A percentile compares a stretch with the other conserved stretches of the same genome.
Conservation (phyloP, 2,329 filamentous ascomycete genomes). For the Fusarium neocosmosporiellum region DNA sequence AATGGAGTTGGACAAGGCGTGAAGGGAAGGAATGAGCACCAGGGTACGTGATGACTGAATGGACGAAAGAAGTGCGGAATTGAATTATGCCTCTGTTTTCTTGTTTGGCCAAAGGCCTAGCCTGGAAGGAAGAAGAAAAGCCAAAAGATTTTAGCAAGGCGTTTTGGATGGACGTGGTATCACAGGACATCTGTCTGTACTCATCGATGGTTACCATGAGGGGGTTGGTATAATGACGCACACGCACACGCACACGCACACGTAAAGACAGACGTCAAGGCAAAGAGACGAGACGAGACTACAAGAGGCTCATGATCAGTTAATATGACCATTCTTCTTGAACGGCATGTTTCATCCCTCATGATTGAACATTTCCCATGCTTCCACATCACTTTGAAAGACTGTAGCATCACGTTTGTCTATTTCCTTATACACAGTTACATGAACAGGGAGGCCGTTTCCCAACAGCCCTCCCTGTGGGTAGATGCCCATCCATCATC, state of each 20-base stretch:
- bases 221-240: slow-evolving; percentile 7
- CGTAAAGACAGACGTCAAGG: neutral
- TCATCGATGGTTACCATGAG: slow-evolving; percentile 1
- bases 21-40: neutral
- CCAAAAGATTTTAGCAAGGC: slow-evolving; percentile 35
- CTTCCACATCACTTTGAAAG: neutral
- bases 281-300: neutral
- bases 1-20: slow-evolving; percentile 17
- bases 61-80: neutral
- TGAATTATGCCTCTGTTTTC: neutral
- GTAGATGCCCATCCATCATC: slow-evolving; percentile 35
- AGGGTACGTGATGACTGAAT: slow-evolving; percentile 1
- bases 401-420: slow-evolving; percentile 40
- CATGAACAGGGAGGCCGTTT: slow-evolving; percentile 40
- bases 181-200: slow-evolving; percentile 1
- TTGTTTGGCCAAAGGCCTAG: neutral
- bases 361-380: neutral
- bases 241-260: neutral
- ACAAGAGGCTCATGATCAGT: neutral
- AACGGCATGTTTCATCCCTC: neutral
- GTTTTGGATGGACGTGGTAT: slow-evolving; percentile 30
- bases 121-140: slow-evolving; percentile 6
- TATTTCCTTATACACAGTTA: slow-evolving; percentile 50
- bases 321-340: neutral
- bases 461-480: slow-evolving; percentile 29